Evolutionary conservation across 306 rosid genomes (phyloP).

Genomic region (Vigna hirtella): DNA sequence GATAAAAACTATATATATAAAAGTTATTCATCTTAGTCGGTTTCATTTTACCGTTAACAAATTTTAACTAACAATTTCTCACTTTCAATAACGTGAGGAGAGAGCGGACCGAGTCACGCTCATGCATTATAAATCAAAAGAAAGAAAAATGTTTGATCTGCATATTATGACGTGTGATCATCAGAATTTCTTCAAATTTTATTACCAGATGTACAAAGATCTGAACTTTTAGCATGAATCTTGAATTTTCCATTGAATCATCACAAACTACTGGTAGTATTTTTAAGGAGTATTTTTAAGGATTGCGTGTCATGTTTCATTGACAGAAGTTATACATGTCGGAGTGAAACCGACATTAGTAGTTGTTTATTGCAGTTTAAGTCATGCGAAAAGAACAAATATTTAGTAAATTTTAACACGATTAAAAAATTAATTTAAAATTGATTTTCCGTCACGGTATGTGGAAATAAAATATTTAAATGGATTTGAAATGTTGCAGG

Average conservation of each 20-base stretch:
- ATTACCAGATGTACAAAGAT: conserved; percentile 21
- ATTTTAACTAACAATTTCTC: conserved; percentile 19
- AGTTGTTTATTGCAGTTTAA: conserved; percentile 9
- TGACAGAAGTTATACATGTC: conserved; percentile 23
- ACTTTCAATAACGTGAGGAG: conserved; percentile 41
- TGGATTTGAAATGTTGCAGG: not conserved
- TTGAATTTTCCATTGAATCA: conserved; percentile 1
- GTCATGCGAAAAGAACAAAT: not conserved
- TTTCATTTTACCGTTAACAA: not conserved
- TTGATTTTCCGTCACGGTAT: not conserved
- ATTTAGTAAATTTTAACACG: not conserved
- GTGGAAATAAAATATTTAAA: not conserved
- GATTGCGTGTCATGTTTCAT: conserved; percentile 19
- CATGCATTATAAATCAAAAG: conserved; percentile 2
- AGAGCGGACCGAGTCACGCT: conserved; percentile 37
- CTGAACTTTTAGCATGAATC: conserved; percentile 24
- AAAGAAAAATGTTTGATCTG: conserved; percentile 10
- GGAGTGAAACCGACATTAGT: conserved; percentile 38
- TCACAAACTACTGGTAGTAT: conserved; percentile 13
- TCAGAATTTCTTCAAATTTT: conserved; percentile 23
- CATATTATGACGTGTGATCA: conserved; percentile 29
- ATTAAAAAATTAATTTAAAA: not conserved
- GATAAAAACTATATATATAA: not conserved
- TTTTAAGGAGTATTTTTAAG: not conserved
- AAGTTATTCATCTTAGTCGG: conserved; percentile 9